Evolutionary conservation across 2,329 filamentous ascomycete genomes (phyloP).

Genomic region (Alternaria incomplexa): DNA sequence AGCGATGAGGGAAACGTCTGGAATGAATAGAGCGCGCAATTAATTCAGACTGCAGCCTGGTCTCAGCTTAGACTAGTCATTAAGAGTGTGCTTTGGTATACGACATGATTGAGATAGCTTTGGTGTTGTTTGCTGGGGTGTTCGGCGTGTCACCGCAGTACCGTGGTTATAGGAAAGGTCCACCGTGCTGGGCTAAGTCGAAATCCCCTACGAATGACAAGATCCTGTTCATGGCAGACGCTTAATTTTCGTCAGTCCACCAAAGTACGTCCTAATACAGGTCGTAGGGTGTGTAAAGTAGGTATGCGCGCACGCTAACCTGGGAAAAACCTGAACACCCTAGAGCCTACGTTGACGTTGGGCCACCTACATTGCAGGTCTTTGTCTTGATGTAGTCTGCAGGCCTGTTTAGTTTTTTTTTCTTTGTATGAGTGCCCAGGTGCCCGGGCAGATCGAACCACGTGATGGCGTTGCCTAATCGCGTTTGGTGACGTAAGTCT

Average conservation of each 20-base stretch:
- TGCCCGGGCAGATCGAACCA: background rate
- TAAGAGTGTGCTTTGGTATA: background rate
- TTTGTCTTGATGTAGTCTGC: background rate
- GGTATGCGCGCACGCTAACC: background rate
- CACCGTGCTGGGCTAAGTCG: background rate
- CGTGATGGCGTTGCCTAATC: background rate
- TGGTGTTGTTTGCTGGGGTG: background rate
- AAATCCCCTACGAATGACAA: background rate
- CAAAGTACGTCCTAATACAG: background rate
- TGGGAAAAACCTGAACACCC: background rate
- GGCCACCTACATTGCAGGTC: background rate
- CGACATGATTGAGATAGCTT: background rate
- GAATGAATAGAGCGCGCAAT: background rate
- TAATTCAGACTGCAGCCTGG: background rate
- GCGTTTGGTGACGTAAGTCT: background rate
- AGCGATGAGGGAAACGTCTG: background rate
- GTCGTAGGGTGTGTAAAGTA: background rate
- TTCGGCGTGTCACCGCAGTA: background rate
- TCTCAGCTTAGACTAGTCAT: background rate
- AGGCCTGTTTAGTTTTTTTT: background rate
- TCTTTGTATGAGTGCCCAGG: background rate
- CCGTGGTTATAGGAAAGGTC: background rate
- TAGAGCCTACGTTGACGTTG: background rate
- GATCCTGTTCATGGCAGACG: background rate
- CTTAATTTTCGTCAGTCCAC: background rate